Conservation (phyloP, 2,329 filamentous ascomycete species). For the Cytospora schulzeri region DNA sequence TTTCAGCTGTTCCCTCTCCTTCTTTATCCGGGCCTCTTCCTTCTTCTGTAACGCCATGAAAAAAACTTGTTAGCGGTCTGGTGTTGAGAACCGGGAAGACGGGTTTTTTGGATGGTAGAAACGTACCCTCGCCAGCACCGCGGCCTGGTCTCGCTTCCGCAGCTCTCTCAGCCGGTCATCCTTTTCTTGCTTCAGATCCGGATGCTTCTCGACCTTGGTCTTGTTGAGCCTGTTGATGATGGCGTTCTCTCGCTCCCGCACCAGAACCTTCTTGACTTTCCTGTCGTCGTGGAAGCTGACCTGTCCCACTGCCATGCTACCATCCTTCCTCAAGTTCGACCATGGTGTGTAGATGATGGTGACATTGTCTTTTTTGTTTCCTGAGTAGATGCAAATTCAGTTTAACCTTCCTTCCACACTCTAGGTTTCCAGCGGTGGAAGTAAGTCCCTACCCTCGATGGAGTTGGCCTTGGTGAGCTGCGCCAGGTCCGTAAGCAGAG, state of each 20-base stretch:
- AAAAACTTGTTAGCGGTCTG: constrained; percentile 8
- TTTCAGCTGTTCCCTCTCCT: constrained; percentile 86
- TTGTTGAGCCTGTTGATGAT: constrained; percentile 99
- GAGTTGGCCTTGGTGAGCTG: constrained; percentile 98
- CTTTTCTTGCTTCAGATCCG: constrained; percentile 80
- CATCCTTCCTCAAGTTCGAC: constrained; percentile 91
- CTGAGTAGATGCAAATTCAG: constrained; percentile 45
- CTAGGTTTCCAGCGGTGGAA: neutral
- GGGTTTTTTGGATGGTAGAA: neutral
- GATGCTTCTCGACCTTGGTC: constrained; percentile 85
- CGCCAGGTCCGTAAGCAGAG: constrained; percentile 83
- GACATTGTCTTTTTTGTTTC: constrained; percentile 98
- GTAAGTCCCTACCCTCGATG: constrained; percentile 73
- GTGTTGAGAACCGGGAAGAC: neutral
- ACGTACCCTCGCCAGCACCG: constrained; percentile 62
- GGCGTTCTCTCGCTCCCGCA: constrained; percentile 78
- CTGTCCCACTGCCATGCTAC: constrained; percentile 92
- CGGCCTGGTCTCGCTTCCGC: constrained; percentile 69
- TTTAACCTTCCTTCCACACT: neutral
- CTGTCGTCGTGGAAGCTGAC: constrained; percentile 91
- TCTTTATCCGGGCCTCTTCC: constrained; percentile 70
- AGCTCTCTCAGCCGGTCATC: constrained; percentile 74
- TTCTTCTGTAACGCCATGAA: constrained; percentile 62
- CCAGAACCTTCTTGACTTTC: constrained; percentile 78
- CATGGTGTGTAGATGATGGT: constrained; percentile 97